phyloP scores from a whole-genome alignment of 1,284 basidiomycete species.

The Stygiomarasmius scandens region DNA sequence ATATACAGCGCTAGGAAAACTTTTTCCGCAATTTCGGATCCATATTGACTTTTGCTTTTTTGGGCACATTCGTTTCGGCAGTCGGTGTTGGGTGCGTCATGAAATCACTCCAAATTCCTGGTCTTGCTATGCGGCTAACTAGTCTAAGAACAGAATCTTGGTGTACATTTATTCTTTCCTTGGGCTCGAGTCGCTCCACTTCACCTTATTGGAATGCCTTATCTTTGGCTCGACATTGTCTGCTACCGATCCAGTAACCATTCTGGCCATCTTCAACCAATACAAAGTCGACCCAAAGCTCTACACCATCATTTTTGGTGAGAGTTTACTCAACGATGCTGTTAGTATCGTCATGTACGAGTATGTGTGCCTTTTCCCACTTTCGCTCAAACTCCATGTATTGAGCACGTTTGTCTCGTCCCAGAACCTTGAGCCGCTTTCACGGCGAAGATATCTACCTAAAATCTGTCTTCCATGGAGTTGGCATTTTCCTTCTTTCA shows the following conservation, averaged over 20 bases:
- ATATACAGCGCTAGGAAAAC: conserved; percentile 71
- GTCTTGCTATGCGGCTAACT: conserved; percentile 37
- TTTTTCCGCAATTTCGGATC: conserved; percentile 98
- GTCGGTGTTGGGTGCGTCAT: conserved; percentile 89
- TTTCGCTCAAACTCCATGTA: neutral
- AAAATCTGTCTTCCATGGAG: conserved; percentile 90
- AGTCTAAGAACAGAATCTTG: conserved; percentile 72
- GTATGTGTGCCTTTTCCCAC: conserved; percentile 57
- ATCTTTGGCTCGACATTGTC: conserved; percentile 96
- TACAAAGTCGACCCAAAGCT: conserved; percentile 99
- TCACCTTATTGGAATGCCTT: conserved; percentile 89
- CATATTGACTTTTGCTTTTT: conserved; percentile 94
- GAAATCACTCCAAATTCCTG: conserved; percentile 1
- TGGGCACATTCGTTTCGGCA: conserved; percentile 96
- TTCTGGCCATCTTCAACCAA: conserved; percentile 98
- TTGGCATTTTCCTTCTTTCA: conserved; percentile 94
- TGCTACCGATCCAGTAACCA: conserved; percentile 98
- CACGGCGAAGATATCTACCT: conserved; percentile 89
- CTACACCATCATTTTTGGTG: conserved; percentile 97
- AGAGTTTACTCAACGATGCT: conserved; percentile 96
- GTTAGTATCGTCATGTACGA: conserved; percentile 99
- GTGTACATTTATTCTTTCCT: conserved; percentile 95
- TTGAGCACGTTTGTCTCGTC: conserved; percentile 1
- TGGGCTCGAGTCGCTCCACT: conserved; percentile 82
- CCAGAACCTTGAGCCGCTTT: conserved; percentile 88